Conservation (phyloP, 371 early-diverging fungal species). For the Mortierella sp. region DNA sequence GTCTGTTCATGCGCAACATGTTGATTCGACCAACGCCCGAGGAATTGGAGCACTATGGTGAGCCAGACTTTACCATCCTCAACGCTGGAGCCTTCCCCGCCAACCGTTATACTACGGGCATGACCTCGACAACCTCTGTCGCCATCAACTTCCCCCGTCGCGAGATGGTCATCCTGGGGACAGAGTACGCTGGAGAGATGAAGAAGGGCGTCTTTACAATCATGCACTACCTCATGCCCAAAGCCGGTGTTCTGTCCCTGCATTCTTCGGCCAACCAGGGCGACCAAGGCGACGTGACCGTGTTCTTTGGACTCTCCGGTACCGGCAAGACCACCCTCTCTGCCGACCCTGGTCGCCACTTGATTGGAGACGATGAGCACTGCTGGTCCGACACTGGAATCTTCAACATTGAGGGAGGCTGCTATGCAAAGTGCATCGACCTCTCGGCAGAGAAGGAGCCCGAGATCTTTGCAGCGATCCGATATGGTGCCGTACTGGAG, state of each 20-base stretch:
- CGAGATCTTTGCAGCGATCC: slow-evolving; percentile 96
- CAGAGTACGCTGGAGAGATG: slow-evolving; percentile 99
- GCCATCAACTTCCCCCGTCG: slow-evolving; percentile 87
- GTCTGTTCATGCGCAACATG: slow-evolving; percentile 98
- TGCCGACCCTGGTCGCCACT: slow-evolving; percentile 92
- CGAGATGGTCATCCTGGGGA: slow-evolving; percentile 93
- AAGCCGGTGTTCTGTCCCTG: slow-evolving; percentile 94
- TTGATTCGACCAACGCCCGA: slow-evolving; percentile 92
- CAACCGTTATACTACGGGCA: slow-evolving; percentile 95
- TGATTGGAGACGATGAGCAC: slow-evolving; percentile 99
- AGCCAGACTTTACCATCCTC: slow-evolving; percentile 96
- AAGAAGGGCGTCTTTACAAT: slow-evolving; percentile 98
- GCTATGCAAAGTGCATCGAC: slow-evolving; percentile 97
- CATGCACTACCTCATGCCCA: slow-evolving; percentile 98
- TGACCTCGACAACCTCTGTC: slow-evolving; percentile 95
- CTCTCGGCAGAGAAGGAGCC: slow-evolving; percentile 96
- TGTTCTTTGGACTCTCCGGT: slow-evolving; percentile 98
- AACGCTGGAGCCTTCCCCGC: slow-evolving; percentile 97
- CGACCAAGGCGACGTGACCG: slow-evolving; percentile 90
- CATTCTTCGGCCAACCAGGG: slow-evolving; percentile 98
- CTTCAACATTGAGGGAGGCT: slow-evolving; percentile 99
- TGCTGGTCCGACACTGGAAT: slow-evolving; percentile 96
- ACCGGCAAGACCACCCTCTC: slow-evolving; percentile 98
- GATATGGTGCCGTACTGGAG: slow-evolving; percentile 94
- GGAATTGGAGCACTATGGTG: slow-evolving; percentile 90